Evolutionary conservation across 2,329 filamentous ascomycete genomes (phyloP).

Genomic region (Pseudodiploospora longispora): DNA sequence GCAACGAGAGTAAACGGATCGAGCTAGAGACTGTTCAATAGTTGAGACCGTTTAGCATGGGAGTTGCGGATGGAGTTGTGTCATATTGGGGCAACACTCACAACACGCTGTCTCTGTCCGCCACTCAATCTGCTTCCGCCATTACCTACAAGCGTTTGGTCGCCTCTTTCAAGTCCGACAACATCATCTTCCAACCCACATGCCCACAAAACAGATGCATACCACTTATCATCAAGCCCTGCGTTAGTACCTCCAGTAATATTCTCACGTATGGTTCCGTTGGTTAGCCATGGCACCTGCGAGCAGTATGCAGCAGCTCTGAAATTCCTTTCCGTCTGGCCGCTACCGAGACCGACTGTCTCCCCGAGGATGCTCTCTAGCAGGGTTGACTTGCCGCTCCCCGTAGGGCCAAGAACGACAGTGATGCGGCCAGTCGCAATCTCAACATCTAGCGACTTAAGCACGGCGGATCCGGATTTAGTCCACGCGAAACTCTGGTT

Average conservation of each 20-base stretch:
- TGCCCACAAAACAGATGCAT: slow-evolving; percentile 20
- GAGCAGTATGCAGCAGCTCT: slow-evolving; percentile 7
- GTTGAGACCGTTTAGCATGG: too few relatives aligned
- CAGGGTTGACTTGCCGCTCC: slow-evolving; percentile 9
- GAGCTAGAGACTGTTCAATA: slow-evolving; percentile 25
- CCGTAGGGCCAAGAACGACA: slow-evolving; percentile 7
- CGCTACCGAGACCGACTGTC: background rate
- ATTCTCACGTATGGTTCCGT: slow-evolving; percentile 8
- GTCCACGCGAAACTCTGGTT: slow-evolving; percentile 4
- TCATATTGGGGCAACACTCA: too few relatives aligned
- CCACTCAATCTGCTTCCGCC: slow-evolving; percentile 34
- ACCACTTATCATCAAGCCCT: slow-evolving; percentile 19
- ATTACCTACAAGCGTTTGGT: slow-evolving; percentile 30
- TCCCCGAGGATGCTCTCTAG: slow-evolving; percentile 7
- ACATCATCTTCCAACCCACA: slow-evolving; percentile 29
- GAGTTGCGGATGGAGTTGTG: too few relatives aligned
- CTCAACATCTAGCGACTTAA: slow-evolving; percentile 5
- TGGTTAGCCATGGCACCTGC: slow-evolving; percentile 9
- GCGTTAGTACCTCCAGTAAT: slow-evolving; percentile 3
- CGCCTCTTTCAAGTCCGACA: slow-evolving; percentile 20
- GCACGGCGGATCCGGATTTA: background rate
- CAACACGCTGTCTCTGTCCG: slow-evolving; percentile 35
- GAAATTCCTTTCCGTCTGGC: too few relatives aligned
- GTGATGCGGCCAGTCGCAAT: slow-evolving; percentile 5
- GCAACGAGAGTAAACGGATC: slow-evolving; percentile 35